These are phyloP conservation scores for Ascochyta pisi DNA, from an alignment of 2,329 filamentous ascomycete species.

Conservation along the genomic window DNA sequence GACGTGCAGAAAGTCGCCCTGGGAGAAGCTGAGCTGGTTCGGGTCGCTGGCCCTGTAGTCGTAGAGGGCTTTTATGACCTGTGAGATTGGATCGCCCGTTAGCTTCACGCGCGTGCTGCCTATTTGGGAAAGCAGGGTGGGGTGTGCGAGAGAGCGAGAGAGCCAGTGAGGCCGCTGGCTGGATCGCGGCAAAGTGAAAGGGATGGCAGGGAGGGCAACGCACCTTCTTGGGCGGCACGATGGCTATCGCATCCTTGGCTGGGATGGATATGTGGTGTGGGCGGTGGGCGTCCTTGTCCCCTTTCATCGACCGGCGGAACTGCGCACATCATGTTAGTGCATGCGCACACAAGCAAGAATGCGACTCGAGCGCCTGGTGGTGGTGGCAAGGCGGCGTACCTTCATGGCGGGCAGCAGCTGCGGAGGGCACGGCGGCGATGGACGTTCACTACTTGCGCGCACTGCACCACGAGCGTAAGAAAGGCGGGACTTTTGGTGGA, in stretches of 20 bases:
- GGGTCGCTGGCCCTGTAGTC: conserved; percentile 86
- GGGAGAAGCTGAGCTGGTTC: conserved; percentile 78
- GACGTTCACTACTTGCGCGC: conserved; percentile 14
- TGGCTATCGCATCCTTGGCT: conserved; percentile 85
- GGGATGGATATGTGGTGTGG: conserved; percentile 77
- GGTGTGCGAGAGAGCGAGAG: conserved; percentile 1
- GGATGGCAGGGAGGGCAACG: conserved; percentile 19
- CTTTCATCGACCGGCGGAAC: conserved; percentile 87
- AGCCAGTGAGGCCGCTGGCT: conserved; percentile 2
- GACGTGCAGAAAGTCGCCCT: conserved; percentile 98
- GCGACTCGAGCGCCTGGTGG: conserved; percentile 26
- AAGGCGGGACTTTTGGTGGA: conserved; percentile 15
- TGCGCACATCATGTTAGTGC: conserved; percentile 39
- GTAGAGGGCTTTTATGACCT: conserved; percentile 98
- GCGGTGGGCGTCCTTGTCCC: conserved; percentile 75
- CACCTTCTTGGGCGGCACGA: conserved; percentile 93
- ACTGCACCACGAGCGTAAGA: conserved; percentile 22
- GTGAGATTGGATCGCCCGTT: conserved; percentile 34
- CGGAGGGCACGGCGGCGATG: conserved; percentile 12
- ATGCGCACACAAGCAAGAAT: conserved; percentile 24
- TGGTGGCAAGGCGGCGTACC: conserved; percentile 20
- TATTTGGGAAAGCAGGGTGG: conserved; percentile 21
- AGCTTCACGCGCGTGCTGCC: conserved; percentile 32
- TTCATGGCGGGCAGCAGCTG: conserved; percentile 24
- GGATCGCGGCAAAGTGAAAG: conserved; percentile 3